Conservation (phyloP, 805 yeast species). For the Lipomyces sp. region DNA sequence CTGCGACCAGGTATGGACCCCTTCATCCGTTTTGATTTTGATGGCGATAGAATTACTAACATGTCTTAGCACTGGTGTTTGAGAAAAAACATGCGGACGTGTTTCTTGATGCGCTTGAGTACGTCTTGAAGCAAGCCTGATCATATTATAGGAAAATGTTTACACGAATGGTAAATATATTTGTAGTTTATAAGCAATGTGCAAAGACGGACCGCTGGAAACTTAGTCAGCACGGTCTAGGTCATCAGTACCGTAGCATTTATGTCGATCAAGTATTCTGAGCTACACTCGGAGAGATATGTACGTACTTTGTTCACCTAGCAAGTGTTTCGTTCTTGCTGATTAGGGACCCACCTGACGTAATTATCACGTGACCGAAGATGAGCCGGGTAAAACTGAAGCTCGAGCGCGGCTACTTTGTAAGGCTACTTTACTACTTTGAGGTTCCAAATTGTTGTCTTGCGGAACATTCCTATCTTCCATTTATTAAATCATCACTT, state of each 20-base stretch:
- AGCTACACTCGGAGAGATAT: too few relatives aligned
- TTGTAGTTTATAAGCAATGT: background rate
- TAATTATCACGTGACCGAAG: too few relatives aligned
- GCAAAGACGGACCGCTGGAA: background rate
- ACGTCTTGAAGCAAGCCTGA: slow-evolving; percentile 38
- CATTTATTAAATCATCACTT: background rate
- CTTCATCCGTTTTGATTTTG: background rate
- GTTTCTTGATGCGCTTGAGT: slow-evolving; percentile 54
- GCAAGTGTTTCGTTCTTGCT: too few relatives aligned
- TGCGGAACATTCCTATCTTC: background rate
- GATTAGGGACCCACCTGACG: too few relatives aligned
- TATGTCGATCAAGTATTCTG: too few relatives aligned
- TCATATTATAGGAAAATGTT: background rate
- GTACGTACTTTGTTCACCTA: too few relatives aligned
- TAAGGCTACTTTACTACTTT: too few relatives aligned
- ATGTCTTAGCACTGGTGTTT: slow-evolving; percentile 57
- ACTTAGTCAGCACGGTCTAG: background rate
- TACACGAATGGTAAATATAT: background rate
- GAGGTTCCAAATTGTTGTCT: too few relatives aligned
- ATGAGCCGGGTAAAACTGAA: too few relatives aligned
- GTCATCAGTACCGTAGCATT: background rate
- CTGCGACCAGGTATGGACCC: slow-evolving; percentile 63
- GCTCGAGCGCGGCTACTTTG: too few relatives aligned
- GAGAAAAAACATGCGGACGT: slow-evolving; percentile 81
- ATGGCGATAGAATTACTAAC: background rate